Conservation (phyloP, 306 rosid genomes). For the Sesbania bispinosa region DNA sequence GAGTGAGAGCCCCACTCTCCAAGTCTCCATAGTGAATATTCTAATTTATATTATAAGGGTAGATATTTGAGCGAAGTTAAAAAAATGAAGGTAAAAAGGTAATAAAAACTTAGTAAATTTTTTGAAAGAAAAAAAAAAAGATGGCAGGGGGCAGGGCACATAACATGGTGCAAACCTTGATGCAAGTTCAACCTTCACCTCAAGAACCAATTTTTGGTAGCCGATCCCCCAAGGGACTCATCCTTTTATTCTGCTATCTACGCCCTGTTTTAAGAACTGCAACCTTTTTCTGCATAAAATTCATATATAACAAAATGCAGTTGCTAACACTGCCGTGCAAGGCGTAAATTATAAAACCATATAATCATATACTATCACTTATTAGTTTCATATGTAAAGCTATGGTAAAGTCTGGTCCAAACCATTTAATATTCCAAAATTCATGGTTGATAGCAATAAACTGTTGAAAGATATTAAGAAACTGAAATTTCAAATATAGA, state of each 20-base stretch:
- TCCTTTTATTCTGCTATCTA: constrained; percentile 54
- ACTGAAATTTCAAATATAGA: too few relatives aligned
- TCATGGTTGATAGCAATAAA: background rate
- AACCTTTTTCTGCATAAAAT: constrained; percentile 63
- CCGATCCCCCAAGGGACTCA: constrained; percentile 23
- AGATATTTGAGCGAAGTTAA: too few relatives aligned
- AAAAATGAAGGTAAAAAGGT: background rate
- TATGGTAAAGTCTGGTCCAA: background rate
- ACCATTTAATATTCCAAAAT: background rate
- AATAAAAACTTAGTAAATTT: background rate
- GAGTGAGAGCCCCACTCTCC: too few relatives aligned
- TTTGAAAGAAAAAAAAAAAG: too few relatives aligned
- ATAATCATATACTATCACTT: background rate
- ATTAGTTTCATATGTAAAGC: background rate
- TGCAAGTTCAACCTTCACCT: constrained; percentile 52
- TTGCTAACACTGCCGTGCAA: too few relatives aligned
- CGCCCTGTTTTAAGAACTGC: constrained; percentile 73
- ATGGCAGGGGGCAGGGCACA: background rate
- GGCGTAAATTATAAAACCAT: too few relatives aligned
- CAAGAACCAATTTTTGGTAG: too few relatives aligned
- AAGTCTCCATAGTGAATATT: too few relatives aligned
- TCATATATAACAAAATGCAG: background rate
- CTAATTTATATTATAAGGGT: too few relatives aligned
- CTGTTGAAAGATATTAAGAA: background rate
- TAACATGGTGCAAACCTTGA: background rate